Conservation (phyloP, 176 grass and related monocot species). For the Carex kokanica region DNA sequence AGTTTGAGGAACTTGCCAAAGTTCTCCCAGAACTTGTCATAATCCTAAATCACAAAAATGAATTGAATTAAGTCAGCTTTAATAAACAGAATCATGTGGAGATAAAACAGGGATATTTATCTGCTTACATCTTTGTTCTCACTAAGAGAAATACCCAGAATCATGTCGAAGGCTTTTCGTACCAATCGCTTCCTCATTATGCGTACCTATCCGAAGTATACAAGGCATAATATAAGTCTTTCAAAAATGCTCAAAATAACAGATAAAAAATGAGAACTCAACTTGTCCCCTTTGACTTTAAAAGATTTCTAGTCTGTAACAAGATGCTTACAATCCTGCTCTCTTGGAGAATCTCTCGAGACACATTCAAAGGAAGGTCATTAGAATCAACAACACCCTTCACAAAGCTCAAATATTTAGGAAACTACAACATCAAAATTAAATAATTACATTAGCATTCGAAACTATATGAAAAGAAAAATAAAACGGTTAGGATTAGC, state of each 20-base stretch:
- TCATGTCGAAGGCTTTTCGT: slow-evolving; percentile 96
- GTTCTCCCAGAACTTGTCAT: slow-evolving; percentile 97
- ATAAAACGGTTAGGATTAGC: neutral
- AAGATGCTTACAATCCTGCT: slow-evolving; percentile 82
- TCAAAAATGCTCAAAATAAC: neutral
- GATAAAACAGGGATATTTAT: slow-evolving; percentile 3
- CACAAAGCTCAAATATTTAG: slow-evolving; percentile 97
- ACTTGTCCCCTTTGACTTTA: neutral
- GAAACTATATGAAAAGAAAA: slow-evolving; percentile 6
- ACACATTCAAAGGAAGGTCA: slow-evolving; percentile 97
- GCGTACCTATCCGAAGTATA: slow-evolving; percentile 47
- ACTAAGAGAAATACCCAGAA: slow-evolving; percentile 85
- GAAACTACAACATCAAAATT: slow-evolving; percentile 56
- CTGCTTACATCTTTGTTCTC: slow-evolving; percentile 90
- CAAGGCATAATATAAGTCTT: neutral
- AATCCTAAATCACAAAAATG: slow-evolving; percentile 47
- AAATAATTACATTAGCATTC: slow-evolving; percentile 3
- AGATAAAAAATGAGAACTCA: neutral
- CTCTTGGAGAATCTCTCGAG: slow-evolving; percentile 99
- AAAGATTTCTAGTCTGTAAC: neutral
- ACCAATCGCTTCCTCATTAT: slow-evolving; percentile 98
- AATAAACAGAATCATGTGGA: neutral
- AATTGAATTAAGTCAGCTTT: slow-evolving; percentile 10
- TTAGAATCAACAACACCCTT: slow-evolving; percentile 98
- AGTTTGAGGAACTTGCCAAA: slow-evolving; percentile 90